Percentiles rank a stretch among this genome's conserved stretches.
Evolutionary conservation across 148 eudicot species (phyloP).

Genomic region (Rhododendron henanense): DNA sequence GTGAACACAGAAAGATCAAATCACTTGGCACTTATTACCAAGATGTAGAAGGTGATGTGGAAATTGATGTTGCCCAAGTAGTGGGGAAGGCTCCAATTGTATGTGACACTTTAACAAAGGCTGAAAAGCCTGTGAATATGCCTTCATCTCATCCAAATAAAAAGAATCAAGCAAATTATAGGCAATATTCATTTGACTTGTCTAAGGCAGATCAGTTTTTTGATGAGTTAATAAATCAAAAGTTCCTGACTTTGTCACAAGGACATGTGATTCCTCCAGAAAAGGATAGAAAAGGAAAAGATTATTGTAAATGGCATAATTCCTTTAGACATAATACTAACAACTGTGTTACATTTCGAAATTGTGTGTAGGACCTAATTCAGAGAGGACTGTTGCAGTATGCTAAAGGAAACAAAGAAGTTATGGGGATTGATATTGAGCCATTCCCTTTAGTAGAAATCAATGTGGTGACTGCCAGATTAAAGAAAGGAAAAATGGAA

Average conservation of each 20-base stretch:
- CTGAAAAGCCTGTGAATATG: neutral
- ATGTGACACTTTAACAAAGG: neutral
- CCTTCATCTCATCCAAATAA: neutral
- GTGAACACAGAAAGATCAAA: neutral
- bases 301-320: constrained; percentile 4
- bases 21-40: neutral
- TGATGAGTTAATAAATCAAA: neutral
- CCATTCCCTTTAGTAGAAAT: too few species aligned
- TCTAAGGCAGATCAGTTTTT: neutral
- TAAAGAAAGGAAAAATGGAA: too few species aligned
- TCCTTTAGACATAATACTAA: neutral
- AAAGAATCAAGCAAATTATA: neutral
- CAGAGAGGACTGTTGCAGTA: neutral
- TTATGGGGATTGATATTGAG: too few species aligned
- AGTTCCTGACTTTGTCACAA: neutral
- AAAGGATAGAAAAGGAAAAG: neutral
- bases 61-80: neutral
- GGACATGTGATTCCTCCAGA: neutral
- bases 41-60: neutral
- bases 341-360: neutral
- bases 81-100: neutral
- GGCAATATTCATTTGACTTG: neutral
- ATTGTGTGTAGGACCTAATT: neutral
- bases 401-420: neutral
- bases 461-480: too few species aligned